Evolutionary conservation across 2,329 filamentous ascomycete genomes (phyloP).

Genomic region (Scleromitrula shiraiana): DNA sequence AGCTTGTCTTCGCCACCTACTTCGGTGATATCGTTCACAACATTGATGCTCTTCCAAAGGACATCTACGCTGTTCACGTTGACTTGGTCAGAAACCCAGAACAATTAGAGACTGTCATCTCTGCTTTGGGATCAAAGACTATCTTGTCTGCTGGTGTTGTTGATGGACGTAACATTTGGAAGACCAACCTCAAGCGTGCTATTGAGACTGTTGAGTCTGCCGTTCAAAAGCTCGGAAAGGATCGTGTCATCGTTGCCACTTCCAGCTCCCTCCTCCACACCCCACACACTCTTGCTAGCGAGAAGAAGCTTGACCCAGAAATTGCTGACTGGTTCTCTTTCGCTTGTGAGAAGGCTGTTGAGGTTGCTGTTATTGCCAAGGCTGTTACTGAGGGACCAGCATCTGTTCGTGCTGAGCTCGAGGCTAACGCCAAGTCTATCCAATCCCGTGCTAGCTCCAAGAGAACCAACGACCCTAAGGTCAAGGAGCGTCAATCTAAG

Average conservation of each 20-base stretch:
- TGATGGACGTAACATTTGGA: constrained; percentile 99
- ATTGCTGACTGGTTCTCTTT: constrained; percentile 98
- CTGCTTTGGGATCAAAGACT: constrained; percentile 79
- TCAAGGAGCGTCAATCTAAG: constrained; percentile 92
- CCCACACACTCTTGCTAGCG: constrained; percentile 92
- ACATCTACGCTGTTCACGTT: constrained; percentile 79
- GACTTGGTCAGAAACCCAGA: constrained; percentile 98
- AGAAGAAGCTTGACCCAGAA: constrained; percentile 96
- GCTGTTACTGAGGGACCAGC: constrained; percentile 89
- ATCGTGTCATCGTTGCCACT: constrained; percentile 92
- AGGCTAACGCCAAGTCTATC: constrained; percentile 94
- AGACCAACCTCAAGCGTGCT: constrained; percentile 96
- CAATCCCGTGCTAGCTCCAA: constrained; percentile 84
- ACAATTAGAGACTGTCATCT: constrained; percentile 81
- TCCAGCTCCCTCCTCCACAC: constrained; percentile 98
- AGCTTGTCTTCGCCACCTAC: constrained; percentile 90
- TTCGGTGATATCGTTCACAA: constrained; percentile 99
- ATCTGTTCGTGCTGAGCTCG: constrained; percentile 76
- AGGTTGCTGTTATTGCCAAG: constrained; percentile 92
- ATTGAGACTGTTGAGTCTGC: constrained; percentile 86
- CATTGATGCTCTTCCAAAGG: constrained; percentile 77
- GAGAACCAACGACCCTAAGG: constrained; percentile 93
- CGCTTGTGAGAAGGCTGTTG: constrained; percentile 85
- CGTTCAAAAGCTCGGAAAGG: constrained; percentile 92
- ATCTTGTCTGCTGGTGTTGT: constrained; percentile 93